Evolutionary conservation across 305 asterid genomes (phyloP).

Genomic region (Coffea humblotiana): DNA sequence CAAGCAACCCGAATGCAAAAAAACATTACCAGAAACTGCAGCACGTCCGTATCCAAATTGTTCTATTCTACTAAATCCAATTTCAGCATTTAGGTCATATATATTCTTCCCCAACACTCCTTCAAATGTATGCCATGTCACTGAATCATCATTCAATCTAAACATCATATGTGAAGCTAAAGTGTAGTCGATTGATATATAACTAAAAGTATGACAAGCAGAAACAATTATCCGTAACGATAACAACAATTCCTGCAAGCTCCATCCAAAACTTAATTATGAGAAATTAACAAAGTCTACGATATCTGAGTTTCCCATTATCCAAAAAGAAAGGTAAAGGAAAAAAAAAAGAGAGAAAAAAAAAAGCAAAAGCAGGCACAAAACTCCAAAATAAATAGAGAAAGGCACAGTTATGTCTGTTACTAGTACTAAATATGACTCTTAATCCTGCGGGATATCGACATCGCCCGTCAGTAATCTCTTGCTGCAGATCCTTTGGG

Average conservation of each 20-base stretch:
- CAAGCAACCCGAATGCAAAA: neutral
- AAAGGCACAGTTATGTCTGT: neutral
- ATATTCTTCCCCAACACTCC: neutral
- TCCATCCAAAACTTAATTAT: slow-evolving; percentile 20
- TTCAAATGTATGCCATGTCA: neutral
- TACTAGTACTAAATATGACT: neutral
- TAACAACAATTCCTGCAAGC: neutral
- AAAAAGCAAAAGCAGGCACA: slow-evolving; percentile 12
- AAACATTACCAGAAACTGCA: neutral
- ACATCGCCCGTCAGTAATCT: slow-evolving; percentile 64
- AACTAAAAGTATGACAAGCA: neutral
- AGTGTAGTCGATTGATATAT: neutral
- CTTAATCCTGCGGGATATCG: slow-evolving; percentile 52
- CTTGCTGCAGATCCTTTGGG: slow-evolving; percentile 73
- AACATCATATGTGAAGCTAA: neutral
- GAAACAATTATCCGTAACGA: neutral
- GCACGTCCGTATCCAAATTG: neutral
- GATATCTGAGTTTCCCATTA: slow-evolving; percentile 8
- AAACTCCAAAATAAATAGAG: neutral
- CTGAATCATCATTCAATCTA: neutral
- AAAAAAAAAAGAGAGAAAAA: neutral
- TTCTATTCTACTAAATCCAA: neutral
- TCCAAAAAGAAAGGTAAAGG: slow-evolving; percentile 14
- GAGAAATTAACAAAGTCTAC: slow-evolving; percentile 1
- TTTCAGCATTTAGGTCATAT: too few relatives aligned